Conservation (phyloP, 768 basidiomycete species). For the Holtermanniella nyarrowii region DNA sequence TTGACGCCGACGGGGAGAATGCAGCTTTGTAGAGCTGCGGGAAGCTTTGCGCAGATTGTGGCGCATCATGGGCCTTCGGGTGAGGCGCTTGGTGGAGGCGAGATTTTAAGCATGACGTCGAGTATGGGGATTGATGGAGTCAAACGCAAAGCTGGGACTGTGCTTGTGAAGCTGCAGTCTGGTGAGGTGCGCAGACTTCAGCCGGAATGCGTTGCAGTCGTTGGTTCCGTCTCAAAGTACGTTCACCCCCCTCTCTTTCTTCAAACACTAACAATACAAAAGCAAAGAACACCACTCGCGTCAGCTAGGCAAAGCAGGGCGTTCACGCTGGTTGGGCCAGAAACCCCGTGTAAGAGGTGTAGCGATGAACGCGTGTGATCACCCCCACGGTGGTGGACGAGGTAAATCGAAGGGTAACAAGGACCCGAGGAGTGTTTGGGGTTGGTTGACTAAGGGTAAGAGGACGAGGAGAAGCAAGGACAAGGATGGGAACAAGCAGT, state of each 20-base stretch:
- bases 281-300: slow-evolving; percentile 69
- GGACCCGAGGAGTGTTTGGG: slow-evolving; percentile 83
- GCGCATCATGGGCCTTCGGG: slow-evolving; percentile 49
- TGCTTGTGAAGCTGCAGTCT: slow-evolving; percentile 64
- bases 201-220: slow-evolving; percentile 66
- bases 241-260: slow-evolving; percentile 5
- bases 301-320: slow-evolving; percentile 81
- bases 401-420: slow-evolving; percentile 96
- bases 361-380: slow-evolving; percentile 81
- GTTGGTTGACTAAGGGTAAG: slow-evolving; percentile 83
- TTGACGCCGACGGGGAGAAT: slow-evolving; percentile 66
- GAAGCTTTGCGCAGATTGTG: slow-evolving; percentile 71
- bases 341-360: slow-evolving; percentile 83
- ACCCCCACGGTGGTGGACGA: slow-evolving; percentile 81
- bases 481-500: slow-evolving; percentile 67
- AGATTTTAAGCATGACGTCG: slow-evolving; percentile 26
- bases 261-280: neutral
- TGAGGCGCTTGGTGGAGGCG: slow-evolving; percentile 44
- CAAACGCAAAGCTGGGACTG: slow-evolving; percentile 24
- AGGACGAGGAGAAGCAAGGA: slow-evolving; percentile 80
- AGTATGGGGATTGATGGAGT: slow-evolving; percentile 13
- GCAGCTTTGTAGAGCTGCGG: slow-evolving; percentile 79
- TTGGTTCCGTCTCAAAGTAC: slow-evolving; percentile 81
- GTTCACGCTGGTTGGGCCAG: slow-evolving; percentile 74
- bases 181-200: slow-evolving; percentile 85